A percentile compares a stretch with the other conserved stretches of the same genome.
These are phyloP conservation scores for Pyrenochaeta sp. DNA, from an alignment of 2,329 filamentous ascomycete species.

Conservation along the genomic window DNA sequence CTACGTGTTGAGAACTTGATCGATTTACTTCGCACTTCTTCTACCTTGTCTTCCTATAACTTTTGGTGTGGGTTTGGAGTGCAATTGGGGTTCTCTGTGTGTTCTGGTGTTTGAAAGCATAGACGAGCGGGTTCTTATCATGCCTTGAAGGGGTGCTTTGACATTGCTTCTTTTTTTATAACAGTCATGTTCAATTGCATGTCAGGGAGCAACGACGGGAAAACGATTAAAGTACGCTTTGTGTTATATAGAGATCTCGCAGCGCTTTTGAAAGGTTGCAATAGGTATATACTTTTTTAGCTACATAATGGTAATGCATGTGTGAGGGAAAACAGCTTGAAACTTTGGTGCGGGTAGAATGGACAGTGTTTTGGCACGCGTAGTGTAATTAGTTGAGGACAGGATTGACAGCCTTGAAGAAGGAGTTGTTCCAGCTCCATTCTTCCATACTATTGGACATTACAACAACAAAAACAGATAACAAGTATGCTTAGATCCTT, in stretches of 20 bases:
- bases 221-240: conserved; percentile 40
- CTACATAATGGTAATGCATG: conserved; percentile 48
- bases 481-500: too few species aligned
- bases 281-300: conserved; percentile 34
- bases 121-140: conserved; percentile 41
- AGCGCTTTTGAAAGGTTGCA: conserved; percentile 24
- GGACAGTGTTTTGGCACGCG: too few species aligned
- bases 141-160: conserved; percentile 26
- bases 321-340: not conserved
- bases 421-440: too few species aligned
- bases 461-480: too few species aligned
- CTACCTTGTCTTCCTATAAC: conserved; percentile 39
- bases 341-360: too few species aligned
- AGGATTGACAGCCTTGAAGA: too few species aligned
- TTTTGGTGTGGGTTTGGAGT: conserved; percentile 32
- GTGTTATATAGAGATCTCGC: conserved; percentile 41
- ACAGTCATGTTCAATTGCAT: conserved; percentile 29
- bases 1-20: conserved; percentile 5
- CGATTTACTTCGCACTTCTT: conserved; percentile 26
- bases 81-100: conserved; percentile 17
- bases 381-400: not conserved
- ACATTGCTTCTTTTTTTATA: conserved; percentile 16
- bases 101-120: conserved; percentile 42
- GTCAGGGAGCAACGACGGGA: conserved; percentile 37
- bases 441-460: too few species aligned